These are phyloP conservation scores for Amaranthus cruentus DNA, from an alignment of 148 eudicot genomes.

Conservation along the genomic window DNA sequence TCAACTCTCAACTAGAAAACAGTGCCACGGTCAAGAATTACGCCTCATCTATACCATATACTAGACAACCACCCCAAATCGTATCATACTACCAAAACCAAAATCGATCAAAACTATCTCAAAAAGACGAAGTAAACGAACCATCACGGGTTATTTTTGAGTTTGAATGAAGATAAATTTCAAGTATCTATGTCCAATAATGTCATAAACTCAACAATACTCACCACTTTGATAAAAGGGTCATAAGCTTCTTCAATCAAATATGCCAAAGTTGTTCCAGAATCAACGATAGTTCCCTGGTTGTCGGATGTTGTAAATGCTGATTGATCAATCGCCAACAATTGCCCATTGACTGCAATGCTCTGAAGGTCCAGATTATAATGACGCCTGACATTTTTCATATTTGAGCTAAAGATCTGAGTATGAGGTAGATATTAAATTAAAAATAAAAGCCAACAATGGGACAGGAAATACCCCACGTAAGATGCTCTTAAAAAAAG, in stretches of 20 bases:
- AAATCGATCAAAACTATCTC: neutral
- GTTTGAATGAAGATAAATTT: neutral
- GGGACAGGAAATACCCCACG: neutral
- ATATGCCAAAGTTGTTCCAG: conserved; percentile 94
- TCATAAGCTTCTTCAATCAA: conserved; percentile 86
- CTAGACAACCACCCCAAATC: neutral
- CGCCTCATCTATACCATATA: neutral
- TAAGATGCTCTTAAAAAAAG: conserved; percentile 7
- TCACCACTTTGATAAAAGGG: conserved; percentile 75
- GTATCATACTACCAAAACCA: neutral
- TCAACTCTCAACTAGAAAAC: neutral
- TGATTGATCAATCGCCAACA: conserved; percentile 61
- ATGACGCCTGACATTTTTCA: conserved; percentile 68
- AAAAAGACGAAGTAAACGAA: neutral
- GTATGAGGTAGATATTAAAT: neutral
- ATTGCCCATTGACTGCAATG: conserved; percentile 74
- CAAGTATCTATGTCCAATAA: neutral
- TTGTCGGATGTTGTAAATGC: conserved; percentile 70
- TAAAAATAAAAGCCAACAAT: neutral
- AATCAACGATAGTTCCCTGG: conserved; percentile 84
- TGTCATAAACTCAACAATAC: conserved; percentile 24
- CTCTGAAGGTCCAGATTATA: conserved; percentile 75
- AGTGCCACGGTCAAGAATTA: neutral
- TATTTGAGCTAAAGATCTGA: conserved; percentile 1
- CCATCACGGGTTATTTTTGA: neutral